Base-by-base conservation (phyloP, 2,329 filamentous ascomycete genomes). In the Sporothrix inflata region DNA sequence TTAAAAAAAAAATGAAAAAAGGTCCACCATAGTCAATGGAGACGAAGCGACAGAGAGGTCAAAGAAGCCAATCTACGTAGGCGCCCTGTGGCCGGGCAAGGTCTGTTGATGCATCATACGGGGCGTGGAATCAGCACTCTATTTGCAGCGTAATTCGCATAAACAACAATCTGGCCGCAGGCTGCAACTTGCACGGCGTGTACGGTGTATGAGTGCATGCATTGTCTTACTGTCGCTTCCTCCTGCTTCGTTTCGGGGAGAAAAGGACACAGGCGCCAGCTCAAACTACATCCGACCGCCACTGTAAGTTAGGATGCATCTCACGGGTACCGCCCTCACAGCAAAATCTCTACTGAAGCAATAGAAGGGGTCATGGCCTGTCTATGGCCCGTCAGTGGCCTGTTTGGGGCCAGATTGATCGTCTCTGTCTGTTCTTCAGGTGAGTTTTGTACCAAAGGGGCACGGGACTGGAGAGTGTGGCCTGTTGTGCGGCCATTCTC, bases 391-490 rank as follows among this genome's bases (percentile, higher is more conserved):
- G n/a, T 16, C 19, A 21, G 49, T 71, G 60, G 70, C 49, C 60
- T 55, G 47, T 67, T 67, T 71, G 21, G 34, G 67, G 51, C 67
- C 51, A 16, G 66, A 57, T n/a, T 69, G 66, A 69, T 69, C 51
- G 6, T 11, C 66, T 9, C 12, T 55, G 21, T 12, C 34, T 42
- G 1, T 34, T 57, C 27, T 69, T 30, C 66, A 69, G 66, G 49
- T 27, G 30, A 45, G 66, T 57, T 69, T 69, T 55, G 38, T 53
- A 45, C 57, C n/a, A 14, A 65, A 21, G 12, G 40, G n/a, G 12
- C n/a, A 60, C 24, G 12, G 24, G 6, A 27, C 38, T 11, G 38
- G 24, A 11, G 38, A 42, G n/a, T 7, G 12, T 63, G n/a, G 3
- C 34, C n/a, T 63, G 57, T 12, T 38, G 57, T 11, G n/a, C 19